Evolutionary conservation across 345 rosid species (phyloP).

Genomic region (Salix arbutifolia): DNA sequence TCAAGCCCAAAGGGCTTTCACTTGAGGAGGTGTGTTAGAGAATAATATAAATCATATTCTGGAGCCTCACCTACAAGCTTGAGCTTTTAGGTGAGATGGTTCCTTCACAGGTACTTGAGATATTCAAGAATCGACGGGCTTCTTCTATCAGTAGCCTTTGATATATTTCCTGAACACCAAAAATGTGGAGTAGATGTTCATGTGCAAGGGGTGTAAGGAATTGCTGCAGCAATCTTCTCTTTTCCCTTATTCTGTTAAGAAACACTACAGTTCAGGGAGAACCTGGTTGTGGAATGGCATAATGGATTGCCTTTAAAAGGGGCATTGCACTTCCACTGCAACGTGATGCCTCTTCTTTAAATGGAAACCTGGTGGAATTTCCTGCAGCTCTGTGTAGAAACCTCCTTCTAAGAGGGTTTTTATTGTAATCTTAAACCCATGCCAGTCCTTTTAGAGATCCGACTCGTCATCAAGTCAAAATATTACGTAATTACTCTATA

Average conservation of each 20-base stretch:
- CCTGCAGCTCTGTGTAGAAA: constrained; percentile 34
- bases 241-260: constrained; percentile 76
- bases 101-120: constrained; percentile 77
- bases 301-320: constrained; percentile 55
- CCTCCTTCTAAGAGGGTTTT: constrained; percentile 36
- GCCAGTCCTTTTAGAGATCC: no score
- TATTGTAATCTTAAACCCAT: no score
- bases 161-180: constrained; percentile 30
- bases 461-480: no score
- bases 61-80: no score
- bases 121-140: constrained; percentile 76
- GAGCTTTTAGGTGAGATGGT: no score
- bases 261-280: constrained; percentile 96
- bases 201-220: constrained; percentile 57
- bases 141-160: constrained; percentile 53
- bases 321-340: constrained; percentile 58
- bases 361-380: constrained; percentile 33
- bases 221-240: constrained; percentile 60
- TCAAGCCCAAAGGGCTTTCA: no score
- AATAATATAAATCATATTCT: no score
- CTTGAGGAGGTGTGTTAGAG: no score
- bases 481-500: no score
- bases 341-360: constrained; percentile 47
- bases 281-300: constrained; percentile 44
- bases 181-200: constrained; percentile 36